Percentiles rank a stretch among this genome's conserved stretches.
phyloP scores from a whole-genome alignment of 1,284 basidiomycete species.

The Wolfiporia cocos region DNA sequence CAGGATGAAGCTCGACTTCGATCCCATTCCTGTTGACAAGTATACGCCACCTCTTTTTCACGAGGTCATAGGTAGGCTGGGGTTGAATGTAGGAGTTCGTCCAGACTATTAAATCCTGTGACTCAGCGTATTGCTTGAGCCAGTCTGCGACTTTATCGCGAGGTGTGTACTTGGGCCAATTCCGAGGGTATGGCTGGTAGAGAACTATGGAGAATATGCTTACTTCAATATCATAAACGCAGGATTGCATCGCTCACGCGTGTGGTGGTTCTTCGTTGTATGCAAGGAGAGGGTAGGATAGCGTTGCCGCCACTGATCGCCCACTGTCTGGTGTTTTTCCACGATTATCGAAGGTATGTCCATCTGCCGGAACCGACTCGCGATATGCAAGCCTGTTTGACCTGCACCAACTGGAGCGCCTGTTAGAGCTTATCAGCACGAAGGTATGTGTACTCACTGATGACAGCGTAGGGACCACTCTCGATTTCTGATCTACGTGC shows the following conservation, averaged over 20 bases:
- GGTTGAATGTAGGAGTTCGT: slow-evolving; percentile 37
- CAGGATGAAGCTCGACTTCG: slow-evolving; percentile 40
- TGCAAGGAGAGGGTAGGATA: slow-evolving; percentile 48
- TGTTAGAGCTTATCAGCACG: background rate
- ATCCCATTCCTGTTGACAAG: slow-evolving; percentile 34
- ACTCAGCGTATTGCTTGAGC: slow-evolving; percentile 56
- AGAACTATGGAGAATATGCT: slow-evolving; percentile 27
- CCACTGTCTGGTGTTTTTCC: slow-evolving; percentile 39
- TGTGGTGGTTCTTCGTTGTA: slow-evolving; percentile 31
- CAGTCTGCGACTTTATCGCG: slow-evolving; percentile 48
- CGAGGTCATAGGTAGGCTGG: slow-evolving; percentile 32
- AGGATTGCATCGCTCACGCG: slow-evolving; percentile 20
- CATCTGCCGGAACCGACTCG: slow-evolving; percentile 48
- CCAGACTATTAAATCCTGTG: slow-evolving; percentile 63
- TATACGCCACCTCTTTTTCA: slow-evolving; percentile 43
- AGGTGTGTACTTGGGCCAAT: slow-evolving; percentile 24
- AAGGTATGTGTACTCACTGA: slow-evolving; percentile 14
- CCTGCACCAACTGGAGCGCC: slow-evolving; percentile 40
- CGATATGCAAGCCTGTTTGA: slow-evolving; percentile 46
- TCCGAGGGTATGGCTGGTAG: slow-evolving; percentile 24
- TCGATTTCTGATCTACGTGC: slow-evolving; percentile 16
- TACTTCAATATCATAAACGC: no score
- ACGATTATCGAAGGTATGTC: slow-evolving; percentile 42
- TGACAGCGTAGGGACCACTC: slow-evolving; percentile 22
- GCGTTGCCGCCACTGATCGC: slow-evolving; percentile 49